These are phyloP conservation scores for Aspergillus ostianus DNA, from an alignment of 495 filamentous ascomycete species.

Conservation along the genomic window DNA sequence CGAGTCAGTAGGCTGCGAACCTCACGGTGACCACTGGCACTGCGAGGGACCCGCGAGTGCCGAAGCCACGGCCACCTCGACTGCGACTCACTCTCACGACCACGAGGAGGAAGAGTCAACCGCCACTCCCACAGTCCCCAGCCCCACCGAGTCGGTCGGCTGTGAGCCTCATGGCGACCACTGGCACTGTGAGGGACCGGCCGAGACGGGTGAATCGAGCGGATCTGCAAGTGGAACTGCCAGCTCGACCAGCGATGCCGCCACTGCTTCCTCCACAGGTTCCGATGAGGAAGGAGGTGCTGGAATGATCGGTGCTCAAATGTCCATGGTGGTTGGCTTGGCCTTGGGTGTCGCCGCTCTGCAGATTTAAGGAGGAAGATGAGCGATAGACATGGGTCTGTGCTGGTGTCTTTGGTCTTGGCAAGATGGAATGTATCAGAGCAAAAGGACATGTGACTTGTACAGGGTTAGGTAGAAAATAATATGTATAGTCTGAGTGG, in stretches of 20 bases:
- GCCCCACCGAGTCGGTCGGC: conserved; percentile 27
- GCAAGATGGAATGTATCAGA: neutral
- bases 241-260: conserved; percentile 1
- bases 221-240: neutral
- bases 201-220: conserved; percentile 8
- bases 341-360: conserved; percentile 12
- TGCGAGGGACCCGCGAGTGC: conserved; percentile 23
- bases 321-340: conserved; percentile 10
- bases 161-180: conserved; percentile 31
- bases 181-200: conserved; percentile 30
- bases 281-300: conserved; percentile 10
- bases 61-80: neutral
- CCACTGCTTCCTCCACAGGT: conserved; percentile 1
- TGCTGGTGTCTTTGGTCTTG: neutral
- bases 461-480: neutral
- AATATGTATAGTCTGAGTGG: too few species aligned
- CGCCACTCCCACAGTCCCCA: conserved; percentile 17
- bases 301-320: conserved; percentile 8
- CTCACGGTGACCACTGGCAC: conserved; percentile 32
- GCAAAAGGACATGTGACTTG: neutral
- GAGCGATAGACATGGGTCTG: neutral
- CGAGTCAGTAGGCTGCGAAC: conserved; percentile 27
- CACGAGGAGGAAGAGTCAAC: conserved; percentile 5
- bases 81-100: conserved; percentile 7
- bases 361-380: conserved; percentile 2